phyloP scores from a whole-genome alignment of 2,329 filamentous ascomycete genomes.

The Fonsecaea multimorphosa region DNA sequence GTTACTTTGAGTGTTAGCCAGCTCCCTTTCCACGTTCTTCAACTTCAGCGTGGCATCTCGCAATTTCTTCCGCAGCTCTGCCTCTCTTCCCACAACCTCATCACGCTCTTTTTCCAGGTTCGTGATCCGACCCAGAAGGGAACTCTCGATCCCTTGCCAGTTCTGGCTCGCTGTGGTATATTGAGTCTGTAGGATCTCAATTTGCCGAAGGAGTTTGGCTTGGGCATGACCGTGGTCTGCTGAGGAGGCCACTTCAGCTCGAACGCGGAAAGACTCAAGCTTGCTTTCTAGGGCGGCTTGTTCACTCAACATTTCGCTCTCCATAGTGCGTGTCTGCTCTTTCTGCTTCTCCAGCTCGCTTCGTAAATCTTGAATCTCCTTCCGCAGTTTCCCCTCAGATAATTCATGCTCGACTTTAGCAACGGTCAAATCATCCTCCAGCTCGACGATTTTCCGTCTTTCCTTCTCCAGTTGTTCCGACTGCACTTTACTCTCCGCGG shows the following conservation, averaged over 20 bases:
- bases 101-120: constrained; percentile 89
- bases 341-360: constrained; percentile 75
- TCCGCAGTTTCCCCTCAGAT: constrained; percentile 70
- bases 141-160: constrained; percentile 95
- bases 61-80: constrained; percentile 85
- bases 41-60: constrained; percentile 76
- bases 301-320: constrained; percentile 82
- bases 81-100: constrained; percentile 80
- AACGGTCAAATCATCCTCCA: constrained; percentile 70
- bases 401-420: constrained; percentile 77
- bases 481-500: constrained; percentile 69
- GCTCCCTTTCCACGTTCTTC: constrained; percentile 78
- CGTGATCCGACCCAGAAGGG: constrained; percentile 75
- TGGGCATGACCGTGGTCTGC: constrained; percentile 81
- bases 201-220: constrained; percentile 87
- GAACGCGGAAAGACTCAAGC: constrained; percentile 81
- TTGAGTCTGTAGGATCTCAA: constrained; percentile 94
- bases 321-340: constrained; percentile 70
- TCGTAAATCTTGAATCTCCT: constrained; percentile 72
- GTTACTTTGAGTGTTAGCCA: constrained; percentile 67
- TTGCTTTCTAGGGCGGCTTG: constrained; percentile 80
- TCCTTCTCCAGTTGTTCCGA: constrained; percentile 72
- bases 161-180: constrained; percentile 94
- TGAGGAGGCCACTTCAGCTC: constrained; percentile 88
- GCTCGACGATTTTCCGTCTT: constrained; percentile 59